Conservation (phyloP, 2,329 filamentous ascomycete species). For the Venturia asperata region DNA sequence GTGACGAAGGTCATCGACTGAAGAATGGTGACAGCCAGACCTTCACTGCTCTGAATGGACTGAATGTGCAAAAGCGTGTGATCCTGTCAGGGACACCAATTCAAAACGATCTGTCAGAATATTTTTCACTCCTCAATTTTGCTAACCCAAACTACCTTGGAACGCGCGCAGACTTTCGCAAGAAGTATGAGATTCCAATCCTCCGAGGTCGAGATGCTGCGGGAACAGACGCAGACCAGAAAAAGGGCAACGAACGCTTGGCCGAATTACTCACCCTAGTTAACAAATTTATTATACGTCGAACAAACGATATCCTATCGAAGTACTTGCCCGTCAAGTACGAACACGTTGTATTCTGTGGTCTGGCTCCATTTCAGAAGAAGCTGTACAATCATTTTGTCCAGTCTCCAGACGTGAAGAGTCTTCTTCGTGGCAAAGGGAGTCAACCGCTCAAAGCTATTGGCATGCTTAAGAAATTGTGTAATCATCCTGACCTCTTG, state of each 20-base stretch:
- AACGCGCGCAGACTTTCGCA: constrained; percentile 83
- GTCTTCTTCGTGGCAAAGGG: constrained; percentile 82
- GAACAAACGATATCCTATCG: constrained; percentile 94
- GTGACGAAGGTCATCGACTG: constrained; percentile 90
- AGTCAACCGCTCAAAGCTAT: constrained; percentile 96
- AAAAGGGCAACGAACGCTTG: constrained; percentile 77
- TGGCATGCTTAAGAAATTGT: constrained; percentile 93
- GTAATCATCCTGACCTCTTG: constrained; percentile 93
- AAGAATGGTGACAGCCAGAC: constrained; percentile 97
- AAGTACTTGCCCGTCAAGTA: constrained; percentile 98
- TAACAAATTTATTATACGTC: constrained; percentile 97
- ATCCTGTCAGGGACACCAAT: constrained; percentile 97
- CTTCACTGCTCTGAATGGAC: constrained; percentile 79
- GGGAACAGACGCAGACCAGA: constrained; percentile 72
- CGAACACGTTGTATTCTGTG: constrained; percentile 98
- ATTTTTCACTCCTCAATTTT: constrained; percentile 92
- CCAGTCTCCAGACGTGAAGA: constrained; percentile 88
- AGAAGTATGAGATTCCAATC: constrained; percentile 89
- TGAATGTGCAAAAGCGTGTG: constrained; percentile 85
- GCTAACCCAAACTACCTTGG: constrained; percentile 91
- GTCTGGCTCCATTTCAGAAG: constrained; percentile 83
- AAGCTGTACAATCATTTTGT: constrained; percentile 97
- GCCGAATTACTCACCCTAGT: constrained; percentile 74
- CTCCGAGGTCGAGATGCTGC: constrained; percentile 84
- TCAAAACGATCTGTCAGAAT: constrained; percentile 97